A percentile compares a stretch with the other conserved stretches of the same genome.
Conservation (phyloP, 768 basidiomycete species). For the Saitozyma sp. region DNA sequence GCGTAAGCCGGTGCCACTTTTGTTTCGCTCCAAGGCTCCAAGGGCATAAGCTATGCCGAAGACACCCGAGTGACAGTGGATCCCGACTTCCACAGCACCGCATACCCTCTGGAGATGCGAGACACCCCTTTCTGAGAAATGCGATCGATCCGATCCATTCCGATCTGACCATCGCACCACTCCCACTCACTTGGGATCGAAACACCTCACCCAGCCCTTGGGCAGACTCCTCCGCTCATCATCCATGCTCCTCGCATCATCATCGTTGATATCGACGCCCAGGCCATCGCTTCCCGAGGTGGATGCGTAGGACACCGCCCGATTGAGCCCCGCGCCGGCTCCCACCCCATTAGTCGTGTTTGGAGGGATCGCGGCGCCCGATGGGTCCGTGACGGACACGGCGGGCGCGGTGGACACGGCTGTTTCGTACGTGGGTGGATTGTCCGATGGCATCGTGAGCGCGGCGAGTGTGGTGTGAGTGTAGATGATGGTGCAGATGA, state of each 20-base stretch:
- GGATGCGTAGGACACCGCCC: slow-evolving; percentile 3
- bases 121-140: too few species aligned
- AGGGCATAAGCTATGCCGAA: too few species aligned
- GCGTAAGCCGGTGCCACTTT: slow-evolving; percentile 9
- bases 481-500: too few species aligned
- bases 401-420: slow-evolving; percentile 6
- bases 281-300: slow-evolving; percentile 15
- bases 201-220: slow-evolving; percentile 50
- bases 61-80: too few species aligned
- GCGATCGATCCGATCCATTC: neutral
- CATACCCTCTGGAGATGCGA: too few species aligned
- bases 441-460: too few species aligned
- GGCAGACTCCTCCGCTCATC: slow-evolving; percentile 50
- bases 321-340: slow-evolving; percentile 6
- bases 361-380: neutral
- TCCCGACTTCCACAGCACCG: too few species aligned
- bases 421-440: slow-evolving; percentile 20
- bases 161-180: too few species aligned
- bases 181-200: slow-evolving; percentile 38
- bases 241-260: slow-evolving; percentile 44
- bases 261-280: slow-evolving; percentile 22
- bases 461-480: too few species aligned
- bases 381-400: slow-evolving; percentile 13
- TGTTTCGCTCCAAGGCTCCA: neutral
- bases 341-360: neutral